These are phyloP conservation scores for Quercus engelmannii DNA, from an alignment of 306 rosid genomes.

Conservation along the genomic window DNA sequence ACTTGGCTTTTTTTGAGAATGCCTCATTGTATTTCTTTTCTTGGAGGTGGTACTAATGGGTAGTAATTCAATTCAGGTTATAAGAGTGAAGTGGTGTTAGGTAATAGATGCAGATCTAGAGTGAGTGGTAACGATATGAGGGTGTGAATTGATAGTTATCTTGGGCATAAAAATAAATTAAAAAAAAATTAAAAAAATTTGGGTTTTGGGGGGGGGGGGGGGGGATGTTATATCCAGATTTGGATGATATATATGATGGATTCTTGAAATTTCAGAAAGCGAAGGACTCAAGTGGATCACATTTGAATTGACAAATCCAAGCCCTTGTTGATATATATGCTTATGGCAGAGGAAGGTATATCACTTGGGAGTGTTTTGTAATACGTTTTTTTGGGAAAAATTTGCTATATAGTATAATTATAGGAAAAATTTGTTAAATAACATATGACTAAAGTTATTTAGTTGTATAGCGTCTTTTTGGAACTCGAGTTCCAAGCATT, in stretches of 20 bases:
- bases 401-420: too few relatives aligned
- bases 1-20: not conserved
- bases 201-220: accelerated
- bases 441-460: too few relatives aligned
- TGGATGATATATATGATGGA: not conserved
- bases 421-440: too few relatives aligned
- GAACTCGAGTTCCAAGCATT: too few relatives aligned
- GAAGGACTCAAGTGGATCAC: conserved; percentile 23
- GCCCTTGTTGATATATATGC: conserved; percentile 65
- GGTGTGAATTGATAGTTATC: not conserved
- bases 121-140: not conserved
- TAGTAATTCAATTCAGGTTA: not conserved
- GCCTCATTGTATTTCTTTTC: not conserved
- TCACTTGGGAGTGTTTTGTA: not conserved
- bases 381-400: not conserved
- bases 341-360: conserved; percentile 68
- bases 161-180: too few relatives aligned
- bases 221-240: not conserved
- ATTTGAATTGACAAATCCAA: conserved; percentile 57
- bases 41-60: not conserved
- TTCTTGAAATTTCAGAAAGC: conserved; percentile 29
- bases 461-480: too few relatives aligned
- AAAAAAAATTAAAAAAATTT: too few relatives aligned
- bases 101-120: not conserved
- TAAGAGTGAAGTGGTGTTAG: not conserved